Percentiles rank a stretch among this genome's conserved stretches.
Conservation (phyloP, 176 grass and related monocot genomes). For the Neostapfia colusana region DNA sequence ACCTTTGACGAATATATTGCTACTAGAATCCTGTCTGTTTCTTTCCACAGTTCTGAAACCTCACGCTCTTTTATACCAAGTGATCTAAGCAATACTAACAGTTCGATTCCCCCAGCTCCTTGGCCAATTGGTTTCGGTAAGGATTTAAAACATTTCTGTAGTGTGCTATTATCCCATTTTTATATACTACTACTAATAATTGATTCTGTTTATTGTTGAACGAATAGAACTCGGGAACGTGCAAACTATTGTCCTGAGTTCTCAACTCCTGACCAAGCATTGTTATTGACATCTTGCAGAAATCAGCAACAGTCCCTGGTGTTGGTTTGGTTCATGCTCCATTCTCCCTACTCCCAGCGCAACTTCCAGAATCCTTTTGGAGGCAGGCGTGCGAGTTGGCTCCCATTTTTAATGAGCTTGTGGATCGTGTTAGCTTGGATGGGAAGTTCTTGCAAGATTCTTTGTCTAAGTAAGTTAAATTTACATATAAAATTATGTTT, state of each 20-base stretch:
- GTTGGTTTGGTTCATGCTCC: constrained; percentile 87
- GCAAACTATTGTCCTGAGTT: neutral
- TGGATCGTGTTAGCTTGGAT: constrained; percentile 85
- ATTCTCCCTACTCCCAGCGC: constrained; percentile 56
- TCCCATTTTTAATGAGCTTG: constrained; percentile 82
- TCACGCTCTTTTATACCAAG: neutral
- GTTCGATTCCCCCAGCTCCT: neutral
- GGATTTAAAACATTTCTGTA: neutral
- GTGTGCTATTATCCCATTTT: neutral
- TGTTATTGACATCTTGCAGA: constrained; percentile 45
- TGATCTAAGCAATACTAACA: neutral
- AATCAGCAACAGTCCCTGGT: constrained; percentile 65
- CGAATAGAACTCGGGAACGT: neutral
- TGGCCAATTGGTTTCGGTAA: neutral
- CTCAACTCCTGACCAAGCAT: neutral
- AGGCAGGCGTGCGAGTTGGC: constrained; percentile 79
- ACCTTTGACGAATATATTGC: neutral
- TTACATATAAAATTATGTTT: neutral
- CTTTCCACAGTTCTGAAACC: neutral
- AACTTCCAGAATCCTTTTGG: constrained; percentile 57
- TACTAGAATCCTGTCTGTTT: neutral
- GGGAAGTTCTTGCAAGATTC: constrained; percentile 79
- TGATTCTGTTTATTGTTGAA: neutral
- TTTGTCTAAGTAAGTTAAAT: constrained; percentile 65
- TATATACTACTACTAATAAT: neutral